These are phyloP conservation scores for Teratosphaeria pseudoeucalypti DNA, from an alignment of 2,329 filamentous ascomycete genomes.

Conservation along the genomic window DNA sequence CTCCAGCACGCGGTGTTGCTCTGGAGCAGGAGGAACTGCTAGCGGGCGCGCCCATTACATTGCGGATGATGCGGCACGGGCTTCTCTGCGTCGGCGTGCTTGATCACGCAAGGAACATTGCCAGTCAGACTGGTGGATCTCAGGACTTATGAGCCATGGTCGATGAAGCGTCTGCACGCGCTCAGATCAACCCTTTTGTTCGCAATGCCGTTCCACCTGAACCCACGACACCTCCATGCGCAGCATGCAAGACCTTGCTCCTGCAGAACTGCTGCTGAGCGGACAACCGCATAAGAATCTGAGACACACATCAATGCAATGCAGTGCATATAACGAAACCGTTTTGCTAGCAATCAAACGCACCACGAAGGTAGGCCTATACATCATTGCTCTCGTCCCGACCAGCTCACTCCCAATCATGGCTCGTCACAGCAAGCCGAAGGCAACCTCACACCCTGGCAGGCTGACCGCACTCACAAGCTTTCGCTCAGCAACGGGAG, in stretches of 20 bases:
- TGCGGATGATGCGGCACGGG: too few relatives aligned
- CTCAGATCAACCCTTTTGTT: too few relatives aligned
- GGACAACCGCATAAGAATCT: neutral
- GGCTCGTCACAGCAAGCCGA: neutral
- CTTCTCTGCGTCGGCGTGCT: too few relatives aligned
- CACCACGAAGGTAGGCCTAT: neutral
- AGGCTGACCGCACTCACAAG: neutral
- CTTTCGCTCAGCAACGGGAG: neutral
- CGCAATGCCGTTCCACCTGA: too few relatives aligned
- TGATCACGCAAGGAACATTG: neutral
- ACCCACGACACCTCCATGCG: neutral
- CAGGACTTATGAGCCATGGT: neutral
- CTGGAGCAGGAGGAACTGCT: neutral
- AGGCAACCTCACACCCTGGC: neutral
- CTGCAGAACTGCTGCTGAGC: neutral
- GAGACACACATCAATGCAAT: neutral
- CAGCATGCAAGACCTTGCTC: neutral
- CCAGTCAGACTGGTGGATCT: neutral
- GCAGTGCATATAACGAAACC: neutral
- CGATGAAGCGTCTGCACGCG: neutral
- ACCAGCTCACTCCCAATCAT: neutral
- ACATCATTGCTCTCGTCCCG: neutral
- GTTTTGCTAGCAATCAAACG: neutral
- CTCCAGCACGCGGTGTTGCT: neutral
- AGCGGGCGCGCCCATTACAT: too few relatives aligned